Conservation (phyloP, 176 grass and related monocot species). For the Juncus inflexus region DNA sequence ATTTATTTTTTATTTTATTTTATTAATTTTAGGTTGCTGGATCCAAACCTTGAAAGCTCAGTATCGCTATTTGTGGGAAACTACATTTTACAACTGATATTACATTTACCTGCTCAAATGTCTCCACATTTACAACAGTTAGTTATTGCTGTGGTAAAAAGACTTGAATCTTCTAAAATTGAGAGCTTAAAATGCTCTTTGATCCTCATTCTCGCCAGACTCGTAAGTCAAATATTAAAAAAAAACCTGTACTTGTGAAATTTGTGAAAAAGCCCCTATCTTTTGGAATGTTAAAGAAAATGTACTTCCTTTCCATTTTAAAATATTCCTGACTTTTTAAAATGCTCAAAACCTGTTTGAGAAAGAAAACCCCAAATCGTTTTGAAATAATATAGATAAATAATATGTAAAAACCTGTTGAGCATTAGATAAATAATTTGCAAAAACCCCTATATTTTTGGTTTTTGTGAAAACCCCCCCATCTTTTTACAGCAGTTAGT, state of each 20-base stretch:
- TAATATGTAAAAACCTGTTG: no score
- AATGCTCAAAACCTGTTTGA: no score
- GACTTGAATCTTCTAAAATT: slow-evolving; percentile 82
- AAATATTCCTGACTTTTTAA: no score
- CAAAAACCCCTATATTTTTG: no score
- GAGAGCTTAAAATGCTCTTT: slow-evolving; percentile 73
- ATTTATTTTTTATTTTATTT: neutral
- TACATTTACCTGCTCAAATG: slow-evolving; percentile 65
- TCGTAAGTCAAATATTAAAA: slow-evolving; percentile 58
- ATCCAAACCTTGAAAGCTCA: slow-evolving; percentile 79
- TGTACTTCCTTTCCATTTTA: no score
- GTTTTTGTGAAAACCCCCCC: no score
- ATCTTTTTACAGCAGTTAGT: slow-evolving; percentile 66
- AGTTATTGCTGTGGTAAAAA: slow-evolving; percentile 74
- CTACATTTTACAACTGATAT: slow-evolving; percentile 87
- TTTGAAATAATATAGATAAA: no score
- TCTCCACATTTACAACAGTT: slow-evolving; percentile 75
- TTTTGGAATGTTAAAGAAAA: no score
- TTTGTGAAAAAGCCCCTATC: no score
- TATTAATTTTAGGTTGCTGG: slow-evolving; percentile 59
- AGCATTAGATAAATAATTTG: no score
- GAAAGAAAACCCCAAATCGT: no score
- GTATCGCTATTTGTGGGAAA: slow-evolving; percentile 93
- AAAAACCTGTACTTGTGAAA: no score
- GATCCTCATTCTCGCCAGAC: slow-evolving; percentile 89